Evolutionary conservation across 225 moss, liverwort and hornwort species (phyloP).

Genomic region (Neckera pumila): DNA sequence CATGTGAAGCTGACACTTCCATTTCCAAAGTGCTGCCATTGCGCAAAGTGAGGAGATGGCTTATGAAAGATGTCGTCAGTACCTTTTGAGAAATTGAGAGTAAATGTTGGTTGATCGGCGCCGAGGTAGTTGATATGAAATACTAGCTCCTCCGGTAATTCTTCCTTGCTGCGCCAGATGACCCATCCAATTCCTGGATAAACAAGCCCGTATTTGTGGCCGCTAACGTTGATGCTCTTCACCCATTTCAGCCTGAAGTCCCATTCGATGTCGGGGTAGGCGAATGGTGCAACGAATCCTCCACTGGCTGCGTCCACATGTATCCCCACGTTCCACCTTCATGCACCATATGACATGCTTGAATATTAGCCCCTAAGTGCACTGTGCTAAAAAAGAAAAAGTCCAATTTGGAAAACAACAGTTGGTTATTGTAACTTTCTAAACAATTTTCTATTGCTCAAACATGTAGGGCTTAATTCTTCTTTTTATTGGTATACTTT

Average conservation of each 20-base stretch:
- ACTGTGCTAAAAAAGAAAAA: neutral
- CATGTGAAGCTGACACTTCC: neutral
- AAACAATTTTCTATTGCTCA: neutral
- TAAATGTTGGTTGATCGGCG: slow-evolving; percentile 86
- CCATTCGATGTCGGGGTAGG: slow-evolving; percentile 78
- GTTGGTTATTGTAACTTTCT: neutral
- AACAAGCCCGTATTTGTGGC: slow-evolving; percentile 94
- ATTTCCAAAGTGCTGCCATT: neutral
- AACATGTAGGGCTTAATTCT: neutral
- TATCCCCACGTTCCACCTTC: slow-evolving; percentile 70
- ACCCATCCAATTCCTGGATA: slow-evolving; percentile 92
- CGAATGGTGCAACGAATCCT: slow-evolving; percentile 78
- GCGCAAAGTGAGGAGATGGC: neutral
- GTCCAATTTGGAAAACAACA: neutral
- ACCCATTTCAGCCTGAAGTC: slow-evolving; percentile 77
- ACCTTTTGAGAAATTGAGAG: slow-evolving; percentile 93
- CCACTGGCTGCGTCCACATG: slow-evolving; percentile 94
- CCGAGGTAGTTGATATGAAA: slow-evolving; percentile 87
- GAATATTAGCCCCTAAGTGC: neutral
- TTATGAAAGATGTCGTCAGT: neutral
- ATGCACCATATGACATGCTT: neutral
- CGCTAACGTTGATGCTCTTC: slow-evolving; percentile 85
- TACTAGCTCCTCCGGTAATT: slow-evolving; percentile 72
- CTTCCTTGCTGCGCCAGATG: slow-evolving; percentile 51
- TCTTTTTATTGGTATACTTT: neutral